A percentile compares a stretch with the other conserved stretches of the same genome.
Evolutionary conservation across 345 rosid genomes (phyloP).

Genomic region (Leavenworthia alabamica): DNA sequence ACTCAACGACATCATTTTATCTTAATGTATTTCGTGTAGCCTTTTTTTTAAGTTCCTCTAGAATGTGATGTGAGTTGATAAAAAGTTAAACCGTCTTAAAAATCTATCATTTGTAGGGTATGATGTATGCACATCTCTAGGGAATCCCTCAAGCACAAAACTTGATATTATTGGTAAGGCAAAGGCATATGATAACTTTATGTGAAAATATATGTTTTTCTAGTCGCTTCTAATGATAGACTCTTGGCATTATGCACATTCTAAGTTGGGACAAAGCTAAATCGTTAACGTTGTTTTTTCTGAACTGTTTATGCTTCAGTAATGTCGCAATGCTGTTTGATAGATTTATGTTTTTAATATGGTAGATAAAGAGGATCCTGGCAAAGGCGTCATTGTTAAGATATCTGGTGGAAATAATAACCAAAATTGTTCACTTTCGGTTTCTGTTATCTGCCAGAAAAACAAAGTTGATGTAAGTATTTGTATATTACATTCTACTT

Average conservation of each 20-base stretch:
- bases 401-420: conserved; percentile 43
- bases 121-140: conserved; percentile 70
- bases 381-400: conserved; percentile 68
- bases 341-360: conserved; percentile 19
- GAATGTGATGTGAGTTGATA: background rate
- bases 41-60: background rate
- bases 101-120: conserved; percentile 53
- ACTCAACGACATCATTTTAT: background rate
- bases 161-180: conserved; percentile 55
- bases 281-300: background rate
- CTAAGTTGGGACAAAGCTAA: background rate
- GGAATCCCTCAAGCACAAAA: conserved; percentile 47
- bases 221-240: background rate
- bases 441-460: conserved; percentile 67
- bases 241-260: background rate
- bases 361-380: conserved; percentile 68
- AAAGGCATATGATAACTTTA: background rate
- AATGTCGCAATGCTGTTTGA: conserved; percentile 7
- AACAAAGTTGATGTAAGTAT: conserved; percentile 54
- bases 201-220: background rate
- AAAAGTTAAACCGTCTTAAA: conserved; percentile 2
- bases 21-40: background rate
- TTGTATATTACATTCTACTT: conserved; percentile 21
- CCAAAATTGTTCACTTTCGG: conserved; percentile 69
- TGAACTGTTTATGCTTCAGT: background rate